Evolutionary conservation across 345 rosid genomes (phyloP).

Genomic region (Moringa oleifera): DNA sequence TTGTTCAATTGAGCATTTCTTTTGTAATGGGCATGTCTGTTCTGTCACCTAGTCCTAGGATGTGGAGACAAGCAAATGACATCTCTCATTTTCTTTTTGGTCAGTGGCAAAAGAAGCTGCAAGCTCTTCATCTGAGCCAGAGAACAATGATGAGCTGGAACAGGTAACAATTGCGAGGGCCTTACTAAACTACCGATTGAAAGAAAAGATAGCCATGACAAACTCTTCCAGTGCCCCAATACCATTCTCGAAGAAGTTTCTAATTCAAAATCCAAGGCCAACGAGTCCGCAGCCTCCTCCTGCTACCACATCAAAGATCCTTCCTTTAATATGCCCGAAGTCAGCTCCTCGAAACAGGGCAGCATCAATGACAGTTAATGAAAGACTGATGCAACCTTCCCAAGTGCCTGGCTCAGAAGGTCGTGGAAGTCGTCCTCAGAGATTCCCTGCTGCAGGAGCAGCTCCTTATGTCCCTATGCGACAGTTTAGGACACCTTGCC

Average conservation of each 20-base stretch:
- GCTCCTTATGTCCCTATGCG: slow-evolving; percentile 77
- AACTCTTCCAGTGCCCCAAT: slow-evolving; percentile 46
- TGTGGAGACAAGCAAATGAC: not conserved
- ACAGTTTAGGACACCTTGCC: slow-evolving; percentile 52
- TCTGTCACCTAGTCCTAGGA: not conserved
- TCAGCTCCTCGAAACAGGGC: slow-evolving; percentile 51
- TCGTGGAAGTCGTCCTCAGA: slow-evolving; percentile 37
- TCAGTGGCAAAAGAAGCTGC: slow-evolving; percentile 96
- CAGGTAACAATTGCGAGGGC: slow-evolving; percentile 91
- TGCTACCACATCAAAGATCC: slow-evolving; percentile 75
- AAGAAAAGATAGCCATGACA: slow-evolving; percentile 68
- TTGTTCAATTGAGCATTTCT: not conserved
- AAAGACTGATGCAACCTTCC: slow-evolving; percentile 15
- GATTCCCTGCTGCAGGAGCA: slow-evolving; percentile 72
- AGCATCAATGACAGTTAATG: slow-evolving; percentile 22
- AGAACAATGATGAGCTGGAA: slow-evolving; percentile 82
- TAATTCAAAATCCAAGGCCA: slow-evolving; percentile 64
- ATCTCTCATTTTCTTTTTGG: slow-evolving; percentile 14
- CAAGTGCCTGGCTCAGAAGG: slow-evolving; percentile 32
- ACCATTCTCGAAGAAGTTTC: slow-evolving; percentile 70
- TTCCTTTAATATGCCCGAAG: slow-evolving; percentile 77
- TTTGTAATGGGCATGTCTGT: not conserved
- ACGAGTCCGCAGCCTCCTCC: slow-evolving; percentile 75
- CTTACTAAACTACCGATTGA: slow-evolving; percentile 55
- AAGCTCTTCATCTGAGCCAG: slow-evolving; percentile 69